Base-by-base conservation (phyloP, 2,329 filamentous ascomycete genomes). In the Sporothrix euskadiensis region DNA sequence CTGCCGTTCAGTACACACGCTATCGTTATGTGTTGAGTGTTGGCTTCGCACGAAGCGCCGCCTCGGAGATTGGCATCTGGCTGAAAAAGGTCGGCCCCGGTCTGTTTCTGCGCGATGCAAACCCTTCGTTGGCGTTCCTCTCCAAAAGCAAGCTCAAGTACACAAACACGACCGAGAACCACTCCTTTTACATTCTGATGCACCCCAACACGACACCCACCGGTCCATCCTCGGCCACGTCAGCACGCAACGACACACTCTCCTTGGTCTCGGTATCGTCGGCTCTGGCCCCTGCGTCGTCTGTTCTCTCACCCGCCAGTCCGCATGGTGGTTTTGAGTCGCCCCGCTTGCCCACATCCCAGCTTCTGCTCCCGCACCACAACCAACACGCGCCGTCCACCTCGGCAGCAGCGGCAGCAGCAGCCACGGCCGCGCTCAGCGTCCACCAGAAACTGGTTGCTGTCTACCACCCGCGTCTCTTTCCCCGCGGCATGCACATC, bases 41-140 rank as follows among this genome's bases (percentile, higher is more conserved):
- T 32, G 74, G 69, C 10, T 69, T 47, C 26, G 19, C 69, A 14
- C 19, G 49, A 2, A 47, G 14, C 12, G 12, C 19, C 16, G 54
- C 16, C 4, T 26, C 52, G 16, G 73, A 75, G 66, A 73, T 73
- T 16, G 73, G 75, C 44, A 73, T 76, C 47, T 69, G 35, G 22
- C 30, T 76, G 1, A 73, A 72, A 8, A 75, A 75, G 61, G 65
- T 74, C 22, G 73, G 75, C 0, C 69, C 73, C 10, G 72, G 57
- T 3, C 49, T 71, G n/a, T 73, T 72, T 1, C 1, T 75, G 22
- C 71, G 75, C 14, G 75, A 75, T n/a, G 54, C 61, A n/a, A 47
- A 56, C 10, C 56, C 35, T 1, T 19, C 56, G 22, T 61, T 75
- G 22, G 68, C 69, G 4, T 19, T 7, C 1, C 9, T 75, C 26